A percentile compares a stretch with the other conserved stretches of the same genome.
Conservation (phyloP, 2,329 filamentous ascomycete species). For the Xenosphaeropsis pyriputrescens region DNA sequence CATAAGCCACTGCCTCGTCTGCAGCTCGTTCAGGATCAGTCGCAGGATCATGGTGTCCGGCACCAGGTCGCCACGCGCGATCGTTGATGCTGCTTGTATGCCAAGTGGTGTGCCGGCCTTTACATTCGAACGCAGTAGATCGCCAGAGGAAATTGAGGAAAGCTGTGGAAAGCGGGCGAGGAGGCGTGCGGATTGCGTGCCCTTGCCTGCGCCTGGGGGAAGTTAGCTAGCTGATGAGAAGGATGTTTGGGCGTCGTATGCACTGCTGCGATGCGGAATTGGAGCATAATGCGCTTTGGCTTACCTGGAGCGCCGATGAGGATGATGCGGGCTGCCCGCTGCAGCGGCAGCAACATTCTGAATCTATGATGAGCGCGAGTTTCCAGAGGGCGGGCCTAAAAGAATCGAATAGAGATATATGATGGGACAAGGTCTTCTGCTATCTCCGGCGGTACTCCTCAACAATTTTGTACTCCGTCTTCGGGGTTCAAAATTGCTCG, state of each 20-base stretch:
- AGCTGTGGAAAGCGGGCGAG: slow-evolving; percentile 79
- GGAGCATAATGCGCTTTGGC: neutral
- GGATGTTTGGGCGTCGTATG: too few species aligned
- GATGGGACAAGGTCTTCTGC: neutral
- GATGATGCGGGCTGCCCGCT: slow-evolving; percentile 79
- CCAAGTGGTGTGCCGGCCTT: slow-evolving; percentile 75
- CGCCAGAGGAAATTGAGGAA: slow-evolving; percentile 83
- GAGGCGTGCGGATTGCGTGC: slow-evolving; percentile 84
- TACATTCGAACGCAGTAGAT: slow-evolving; percentile 85
- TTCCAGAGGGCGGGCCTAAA: too few species aligned
- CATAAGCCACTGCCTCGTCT: slow-evolving; percentile 69
- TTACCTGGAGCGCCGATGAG: slow-evolving; percentile 70
- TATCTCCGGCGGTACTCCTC: neutral
- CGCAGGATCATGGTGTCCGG: slow-evolving; percentile 83
- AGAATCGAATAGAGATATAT: neutral
- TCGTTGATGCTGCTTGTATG: slow-evolving; percentile 77
- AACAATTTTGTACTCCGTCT: neutral
- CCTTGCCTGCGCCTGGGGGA: slow-evolving; percentile 67
- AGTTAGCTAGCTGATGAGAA: too few species aligned
- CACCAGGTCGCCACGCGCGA: slow-evolving; percentile 81
- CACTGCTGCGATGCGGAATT: too few species aligned
- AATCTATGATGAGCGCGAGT: neutral
- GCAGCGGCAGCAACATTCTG: slow-evolving; percentile 53
- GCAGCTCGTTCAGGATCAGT: slow-evolving; percentile 82
- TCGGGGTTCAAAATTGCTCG: too few species aligned